A percentile compares a stretch with the other conserved stretches of the same genome.
phyloP scores from a whole-genome alignment of 169 alveolate species.

The Plasmodium gonderi region DNA sequence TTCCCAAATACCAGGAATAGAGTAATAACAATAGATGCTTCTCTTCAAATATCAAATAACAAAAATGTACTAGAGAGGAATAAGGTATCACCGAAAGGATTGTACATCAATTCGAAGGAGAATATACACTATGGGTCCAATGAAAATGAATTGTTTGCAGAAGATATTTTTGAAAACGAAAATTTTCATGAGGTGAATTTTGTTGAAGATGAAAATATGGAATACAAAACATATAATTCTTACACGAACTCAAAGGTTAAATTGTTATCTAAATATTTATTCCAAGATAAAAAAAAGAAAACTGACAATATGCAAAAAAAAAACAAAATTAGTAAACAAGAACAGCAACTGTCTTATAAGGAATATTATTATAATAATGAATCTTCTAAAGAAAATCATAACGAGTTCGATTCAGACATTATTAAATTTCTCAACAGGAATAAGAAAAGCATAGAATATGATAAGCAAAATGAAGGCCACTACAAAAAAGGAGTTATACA shows the following conservation, averaged over 20 bases:
- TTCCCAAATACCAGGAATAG: background rate
- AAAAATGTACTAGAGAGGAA: background rate
- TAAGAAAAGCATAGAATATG: constrained; percentile 32
- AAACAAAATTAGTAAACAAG: background rate
- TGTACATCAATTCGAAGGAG: constrained; percentile 37
- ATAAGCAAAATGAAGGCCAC: background rate
- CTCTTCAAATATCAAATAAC: background rate
- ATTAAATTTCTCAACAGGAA: constrained; percentile 40
- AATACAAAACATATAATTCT: constrained; percentile 60
- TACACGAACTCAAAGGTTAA: constrained; percentile 18
- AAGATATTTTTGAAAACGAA: constrained; percentile 61
- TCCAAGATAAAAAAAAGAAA: background rate
- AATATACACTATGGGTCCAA: constrained; percentile 23
- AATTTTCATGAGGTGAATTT: constrained; percentile 58
- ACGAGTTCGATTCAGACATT: constrained; percentile 30
- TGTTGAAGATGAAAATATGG: constrained; percentile 60
- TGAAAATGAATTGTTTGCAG: constrained; percentile 58
- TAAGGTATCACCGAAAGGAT: background rate
- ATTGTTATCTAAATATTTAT: constrained; percentile 23
- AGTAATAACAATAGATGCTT: background rate
- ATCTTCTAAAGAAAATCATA: background rate
- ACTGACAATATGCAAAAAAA: background rate
- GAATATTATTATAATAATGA: background rate
- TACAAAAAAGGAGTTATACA: background rate
- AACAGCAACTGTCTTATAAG: background rate